phyloP scores from a whole-genome alignment of 2,329 filamentous ascomycete species.

The Arthrobotrys conoides region DNA sequence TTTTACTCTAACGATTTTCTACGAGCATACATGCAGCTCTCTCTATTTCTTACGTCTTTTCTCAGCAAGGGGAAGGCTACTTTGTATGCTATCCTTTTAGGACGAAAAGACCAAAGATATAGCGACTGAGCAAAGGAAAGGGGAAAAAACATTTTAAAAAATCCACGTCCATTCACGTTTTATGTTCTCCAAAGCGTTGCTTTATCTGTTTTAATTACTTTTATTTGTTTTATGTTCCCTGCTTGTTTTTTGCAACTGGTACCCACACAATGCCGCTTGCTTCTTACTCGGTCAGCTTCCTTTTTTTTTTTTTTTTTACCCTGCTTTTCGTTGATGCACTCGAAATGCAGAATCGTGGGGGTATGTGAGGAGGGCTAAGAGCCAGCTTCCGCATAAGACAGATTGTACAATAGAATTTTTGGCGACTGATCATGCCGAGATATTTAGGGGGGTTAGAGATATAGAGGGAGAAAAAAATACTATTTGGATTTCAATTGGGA shows the following conservation, averaged over 20 bases:
- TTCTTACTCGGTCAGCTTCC: background rate
- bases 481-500: slow-evolving; percentile 22
- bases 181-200: slow-evolving; percentile 13
- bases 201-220: slow-evolving; percentile 17
- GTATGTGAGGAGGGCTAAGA: slow-evolving; percentile 20
- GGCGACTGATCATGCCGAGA: background rate
- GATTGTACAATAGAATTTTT: slow-evolving; percentile 57
- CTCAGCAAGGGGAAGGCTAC: background rate
- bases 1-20: slow-evolving; percentile 12
- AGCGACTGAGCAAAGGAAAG: slow-evolving; percentile 2
- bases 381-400: slow-evolving; percentile 30
- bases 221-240: background rate
- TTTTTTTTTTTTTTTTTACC: slow-evolving; percentile 25
- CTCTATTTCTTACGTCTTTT: background rate
- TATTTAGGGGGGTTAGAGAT: slow-evolving; percentile 25
- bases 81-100: background rate
- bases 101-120: background rate
- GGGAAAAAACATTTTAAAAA: slow-evolving; percentile 36
- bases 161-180: slow-evolving; percentile 2
- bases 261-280: slow-evolving; percentile 40
- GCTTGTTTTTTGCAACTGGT: slow-evolving; percentile 39
- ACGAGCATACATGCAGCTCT: slow-evolving; percentile 4
- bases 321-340: slow-evolving; percentile 31
- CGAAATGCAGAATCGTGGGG: slow-evolving; percentile 34
- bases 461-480: slow-evolving; percentile 24